phyloP scores from a whole-genome alignment of 305 asterid species.

The Fraxinus platypoda region DNA sequence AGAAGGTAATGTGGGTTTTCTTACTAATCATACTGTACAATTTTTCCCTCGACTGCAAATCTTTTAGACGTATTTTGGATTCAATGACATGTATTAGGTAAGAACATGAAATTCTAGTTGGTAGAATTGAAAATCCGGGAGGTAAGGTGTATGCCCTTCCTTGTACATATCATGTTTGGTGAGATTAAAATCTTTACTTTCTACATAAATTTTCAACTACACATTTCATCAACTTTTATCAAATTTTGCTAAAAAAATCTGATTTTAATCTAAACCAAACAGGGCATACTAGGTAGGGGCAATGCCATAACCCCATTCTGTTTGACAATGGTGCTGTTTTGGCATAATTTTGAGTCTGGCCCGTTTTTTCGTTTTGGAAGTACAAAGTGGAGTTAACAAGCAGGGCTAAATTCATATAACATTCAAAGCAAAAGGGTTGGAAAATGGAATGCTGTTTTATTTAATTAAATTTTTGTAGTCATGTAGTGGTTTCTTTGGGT shows the following conservation, averaged over 20 bases:
- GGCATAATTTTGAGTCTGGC: neutral
- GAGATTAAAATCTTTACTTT: too few relatives aligned
- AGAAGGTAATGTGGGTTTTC: conserved; percentile 44
- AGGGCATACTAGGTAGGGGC: neutral
- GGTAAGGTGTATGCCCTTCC: neutral
- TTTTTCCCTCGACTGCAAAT: neutral
- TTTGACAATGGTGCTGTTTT: neutral
- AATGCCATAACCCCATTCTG: neutral
- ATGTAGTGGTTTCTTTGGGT: neutral
- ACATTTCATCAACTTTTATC: neutral
- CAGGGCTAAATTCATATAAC: neutral
- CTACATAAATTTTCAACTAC: neutral
- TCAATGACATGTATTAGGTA: neutral
- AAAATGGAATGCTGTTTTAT: neutral
- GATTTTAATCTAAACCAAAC: neutral
- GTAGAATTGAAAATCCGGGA: neutral
- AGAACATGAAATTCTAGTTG: neutral
- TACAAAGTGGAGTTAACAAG: neutral
- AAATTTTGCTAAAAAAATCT: neutral
- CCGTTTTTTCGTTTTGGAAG: neutral
- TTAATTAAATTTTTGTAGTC: neutral
- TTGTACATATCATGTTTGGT: neutral
- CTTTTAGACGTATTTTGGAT: neutral
- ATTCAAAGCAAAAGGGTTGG: neutral
- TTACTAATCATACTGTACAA: neutral